Percentiles rank a stretch among this genome's conserved stretches.
These are phyloP conservation scores for Begonia masoniana DNA, from an alignment of 306 rosid species.

Conservation along the genomic window DNA sequence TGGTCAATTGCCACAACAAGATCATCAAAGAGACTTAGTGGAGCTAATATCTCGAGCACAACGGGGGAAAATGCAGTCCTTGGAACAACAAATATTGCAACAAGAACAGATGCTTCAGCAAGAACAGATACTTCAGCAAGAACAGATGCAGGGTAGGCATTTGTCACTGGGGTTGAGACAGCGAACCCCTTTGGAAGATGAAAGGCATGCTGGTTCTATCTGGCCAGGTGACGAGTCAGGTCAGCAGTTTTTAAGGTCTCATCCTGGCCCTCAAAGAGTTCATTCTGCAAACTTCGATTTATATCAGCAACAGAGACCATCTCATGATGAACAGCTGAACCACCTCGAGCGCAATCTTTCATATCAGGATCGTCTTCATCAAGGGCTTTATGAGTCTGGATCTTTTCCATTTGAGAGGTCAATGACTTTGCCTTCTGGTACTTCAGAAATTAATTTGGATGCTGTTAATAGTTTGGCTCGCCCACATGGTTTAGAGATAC, in stretches of 20 bases:
- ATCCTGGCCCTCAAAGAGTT: conserved; percentile 20
- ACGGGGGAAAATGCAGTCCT: conserved; percentile 26
- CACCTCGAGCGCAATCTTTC: conserved; percentile 34
- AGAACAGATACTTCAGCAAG: conserved; percentile 30
- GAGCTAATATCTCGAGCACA: conserved; percentile 32
- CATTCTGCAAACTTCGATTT: conserved; percentile 33
- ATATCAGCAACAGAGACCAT: conserved; percentile 32
- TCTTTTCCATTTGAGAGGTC: conserved; percentile 36
- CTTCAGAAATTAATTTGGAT: conserved; percentile 40
- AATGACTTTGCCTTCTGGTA: conserved; percentile 32
- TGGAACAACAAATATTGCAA: conserved; percentile 27
- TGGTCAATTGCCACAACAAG: conserved; percentile 27
- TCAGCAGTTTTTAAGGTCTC: conserved; percentile 28
- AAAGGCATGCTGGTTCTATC: conserved; percentile 20
- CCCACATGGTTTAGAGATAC: conserved; percentile 39
- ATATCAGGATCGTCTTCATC: conserved; percentile 32
- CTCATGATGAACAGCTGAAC: conserved; percentile 37
- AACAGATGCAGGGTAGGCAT: conserved; percentile 33
- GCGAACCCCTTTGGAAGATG: conserved; percentile 23
- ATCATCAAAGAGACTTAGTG: conserved; percentile 31
- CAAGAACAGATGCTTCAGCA: conserved; percentile 16
- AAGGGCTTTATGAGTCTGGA: conserved; percentile 14
- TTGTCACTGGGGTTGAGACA: conserved; percentile 34
- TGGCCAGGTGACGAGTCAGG: conserved; percentile 38
- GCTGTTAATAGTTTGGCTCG: conserved; percentile 32